These are phyloP conservation scores for Mimosa pudica DNA, from an alignment of 306 rosid species.

Conservation along the genomic window DNA sequence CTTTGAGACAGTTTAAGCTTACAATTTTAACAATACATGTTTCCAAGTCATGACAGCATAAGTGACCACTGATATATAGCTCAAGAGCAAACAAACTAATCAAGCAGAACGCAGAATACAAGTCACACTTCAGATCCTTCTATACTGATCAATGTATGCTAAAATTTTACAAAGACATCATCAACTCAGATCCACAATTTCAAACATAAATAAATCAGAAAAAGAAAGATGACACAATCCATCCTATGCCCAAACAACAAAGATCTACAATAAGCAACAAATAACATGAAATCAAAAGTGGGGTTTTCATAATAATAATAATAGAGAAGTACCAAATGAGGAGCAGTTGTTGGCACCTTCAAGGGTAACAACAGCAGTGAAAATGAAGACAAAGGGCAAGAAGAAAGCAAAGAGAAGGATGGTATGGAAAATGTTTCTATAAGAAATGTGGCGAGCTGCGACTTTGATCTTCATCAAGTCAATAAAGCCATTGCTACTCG, in stretches of 20 bases:
- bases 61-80: slow-evolving; percentile 28
- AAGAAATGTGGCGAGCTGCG: slow-evolving; percentile 99
- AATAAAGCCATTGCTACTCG: slow-evolving; percentile 98
- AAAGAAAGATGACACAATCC: slow-evolving; percentile 3
- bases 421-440: slow-evolving; percentile 98
- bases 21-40: slow-evolving; percentile 5
- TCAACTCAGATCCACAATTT: slow-evolving; percentile 13
- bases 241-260: slow-evolving; percentile 10
- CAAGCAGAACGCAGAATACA: slow-evolving; percentile 22
- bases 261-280: slow-evolving; percentile 47
- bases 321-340: slow-evolving; percentile 74
- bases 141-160: slow-evolving; percentile 11
- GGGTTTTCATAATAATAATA: neutral
- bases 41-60: slow-evolving; percentile 17
- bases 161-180: slow-evolving; percentile 11
- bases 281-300: neutral
- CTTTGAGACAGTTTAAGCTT: neutral
- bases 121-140: slow-evolving; percentile 35
- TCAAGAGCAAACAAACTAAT: slow-evolving; percentile 14
- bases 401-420: slow-evolving; percentile 94
- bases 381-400: slow-evolving; percentile 96
- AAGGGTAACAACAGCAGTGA: slow-evolving; percentile 98
- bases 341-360: slow-evolving; percentile 99
- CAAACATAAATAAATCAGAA: neutral
- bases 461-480: slow-evolving; percentile 99